phyloP scores from a whole-genome alignment of 2,329 filamentous ascomycete species.

The Gnomoniopsis smithogilvyi region DNA sequence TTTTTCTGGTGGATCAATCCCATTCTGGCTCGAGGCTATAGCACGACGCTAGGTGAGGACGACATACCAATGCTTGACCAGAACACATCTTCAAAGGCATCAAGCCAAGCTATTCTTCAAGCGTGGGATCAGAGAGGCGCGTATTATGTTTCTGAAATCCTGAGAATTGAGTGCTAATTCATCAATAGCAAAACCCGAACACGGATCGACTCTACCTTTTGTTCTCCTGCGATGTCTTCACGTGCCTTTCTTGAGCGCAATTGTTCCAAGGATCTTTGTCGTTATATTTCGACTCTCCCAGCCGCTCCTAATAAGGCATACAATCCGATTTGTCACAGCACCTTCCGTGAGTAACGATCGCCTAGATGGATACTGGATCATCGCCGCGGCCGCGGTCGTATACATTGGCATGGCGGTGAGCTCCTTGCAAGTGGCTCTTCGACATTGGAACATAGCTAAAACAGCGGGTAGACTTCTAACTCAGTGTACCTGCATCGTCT shows the following conservation, averaged over 20 bases:
- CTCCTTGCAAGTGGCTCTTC: not conserved
- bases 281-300: conserved; percentile 39
- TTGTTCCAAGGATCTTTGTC: conserved; percentile 34
- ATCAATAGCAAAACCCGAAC: conserved; percentile 23
- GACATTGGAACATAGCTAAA: not conserved
- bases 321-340: conserved; percentile 30
- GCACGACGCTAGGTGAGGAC: conserved; percentile 20
- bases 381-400: conserved; percentile 29
- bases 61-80: conserved; percentile 26
- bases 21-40: conserved; percentile 28
- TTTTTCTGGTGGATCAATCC: conserved; percentile 33
- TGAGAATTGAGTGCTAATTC: not conserved
- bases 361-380: conserved; percentile 25
- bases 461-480: conserved; percentile 17
- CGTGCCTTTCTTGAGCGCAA: conserved; percentile 26
- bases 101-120: conserved; percentile 22
- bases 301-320: conserved; percentile 34
- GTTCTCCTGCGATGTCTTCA: conserved; percentile 29
- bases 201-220: conserved; percentile 25
- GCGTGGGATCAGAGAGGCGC: conserved; percentile 28
- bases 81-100: conserved; percentile 21
- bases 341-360: not conserved
- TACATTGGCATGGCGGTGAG: conserved; percentile 37
- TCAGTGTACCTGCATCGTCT: conserved; percentile 22
- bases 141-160: not conserved